Percentiles rank a stretch among this genome's conserved stretches.
These are phyloP conservation scores for Trichocladium uniseriatum DNA, from an alignment of 495 filamentous ascomycete genomes.

Conservation along the genomic window DNA sequence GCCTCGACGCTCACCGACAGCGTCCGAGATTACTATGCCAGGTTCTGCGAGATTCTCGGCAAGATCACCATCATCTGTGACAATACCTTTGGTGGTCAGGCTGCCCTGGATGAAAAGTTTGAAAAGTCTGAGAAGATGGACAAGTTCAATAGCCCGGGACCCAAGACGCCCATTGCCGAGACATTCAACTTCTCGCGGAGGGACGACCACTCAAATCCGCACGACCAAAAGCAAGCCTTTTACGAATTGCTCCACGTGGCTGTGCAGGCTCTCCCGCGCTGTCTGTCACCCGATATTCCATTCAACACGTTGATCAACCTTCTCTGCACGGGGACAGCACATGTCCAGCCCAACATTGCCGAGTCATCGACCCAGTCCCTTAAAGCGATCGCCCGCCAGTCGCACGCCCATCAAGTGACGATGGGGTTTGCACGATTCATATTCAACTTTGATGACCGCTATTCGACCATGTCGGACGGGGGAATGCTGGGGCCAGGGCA, in stretches of 20 bases:
- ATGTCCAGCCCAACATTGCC: constrained; percentile 88
- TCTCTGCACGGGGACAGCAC: constrained; percentile 91
- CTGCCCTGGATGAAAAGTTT: constrained; percentile 89
- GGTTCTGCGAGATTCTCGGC: constrained; percentile 89
- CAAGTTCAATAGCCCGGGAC: constrained; percentile 74
- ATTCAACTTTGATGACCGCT: constrained; percentile 94
- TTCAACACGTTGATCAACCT: constrained; percentile 94
- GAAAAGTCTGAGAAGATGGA: constrained; percentile 92
- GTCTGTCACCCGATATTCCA: constrained; percentile 79
- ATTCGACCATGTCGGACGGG: constrained; percentile 95
- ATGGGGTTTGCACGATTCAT: constrained; percentile 96
- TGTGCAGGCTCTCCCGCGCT: constrained; percentile 87
- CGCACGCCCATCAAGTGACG: constrained; percentile 89
- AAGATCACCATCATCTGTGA: constrained; percentile 95
- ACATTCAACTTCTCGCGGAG: constrained; percentile 80
- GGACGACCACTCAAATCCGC: constrained; percentile 63
- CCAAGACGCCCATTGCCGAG: constrained; percentile 89
- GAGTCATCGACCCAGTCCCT: constrained; percentile 84
- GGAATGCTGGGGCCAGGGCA: constrained; percentile 92
- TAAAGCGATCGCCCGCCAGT: constrained; percentile 89
- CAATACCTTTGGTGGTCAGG: constrained; percentile 93
- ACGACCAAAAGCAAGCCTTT: constrained; percentile 87
- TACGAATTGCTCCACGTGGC: constrained; percentile 94
- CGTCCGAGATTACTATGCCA: constrained; percentile 71
- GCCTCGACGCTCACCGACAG: constrained; percentile 62